A percentile compares a stretch with the other conserved stretches of the same genome.
Evolutionary conservation across 2,329 filamentous ascomycete species (phyloP).

Genomic region (Talaromyces verruculosus): DNA sequence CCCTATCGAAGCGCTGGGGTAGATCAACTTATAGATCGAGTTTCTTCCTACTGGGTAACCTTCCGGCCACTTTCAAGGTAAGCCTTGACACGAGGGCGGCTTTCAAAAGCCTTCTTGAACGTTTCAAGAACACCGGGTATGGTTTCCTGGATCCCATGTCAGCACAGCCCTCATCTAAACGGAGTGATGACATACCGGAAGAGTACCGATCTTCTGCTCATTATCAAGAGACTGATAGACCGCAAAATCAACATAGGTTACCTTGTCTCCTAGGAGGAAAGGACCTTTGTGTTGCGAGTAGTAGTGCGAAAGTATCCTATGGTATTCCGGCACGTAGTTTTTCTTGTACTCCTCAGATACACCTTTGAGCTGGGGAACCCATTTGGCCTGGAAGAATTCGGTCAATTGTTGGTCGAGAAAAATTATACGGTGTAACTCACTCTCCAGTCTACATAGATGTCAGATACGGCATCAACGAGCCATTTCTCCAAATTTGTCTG

Average conservation of each 20-base stretch:
- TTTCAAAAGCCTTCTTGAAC: slow-evolving; percentile 7
- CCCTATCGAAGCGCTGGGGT: not conserved
- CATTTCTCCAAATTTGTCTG: slow-evolving; percentile 13
- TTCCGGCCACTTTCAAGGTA: slow-evolving; percentile 11
- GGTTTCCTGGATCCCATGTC: not conserved
- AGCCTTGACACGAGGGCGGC: not conserved
- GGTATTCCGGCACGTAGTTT: not conserved
- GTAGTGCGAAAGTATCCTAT: not conserved
- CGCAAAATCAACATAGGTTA: slow-evolving; percentile 13
- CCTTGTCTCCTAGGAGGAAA: slow-evolving; percentile 10
- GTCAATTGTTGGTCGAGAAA: not conserved
- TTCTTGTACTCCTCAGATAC: not conserved
- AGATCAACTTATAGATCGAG: not conserved
- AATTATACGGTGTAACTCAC: not conserved
- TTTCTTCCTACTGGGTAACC: not conserved
- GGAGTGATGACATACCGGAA: not conserved
- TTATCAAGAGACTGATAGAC: slow-evolving; percentile 15
- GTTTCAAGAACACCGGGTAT: not conserved
- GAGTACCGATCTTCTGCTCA: not conserved
- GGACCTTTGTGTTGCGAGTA: slow-evolving; percentile 2
- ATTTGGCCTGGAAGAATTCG: not conserved
- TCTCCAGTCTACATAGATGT: slow-evolving; percentile 16
- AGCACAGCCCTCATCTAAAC: not conserved
- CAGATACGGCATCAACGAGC: slow-evolving; percentile 14
- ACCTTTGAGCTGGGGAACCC: not conserved